phyloP scores from a whole-genome alignment of 192 early-diverging fungal genomes.

The Entomortierella chlamydospora region DNA sequence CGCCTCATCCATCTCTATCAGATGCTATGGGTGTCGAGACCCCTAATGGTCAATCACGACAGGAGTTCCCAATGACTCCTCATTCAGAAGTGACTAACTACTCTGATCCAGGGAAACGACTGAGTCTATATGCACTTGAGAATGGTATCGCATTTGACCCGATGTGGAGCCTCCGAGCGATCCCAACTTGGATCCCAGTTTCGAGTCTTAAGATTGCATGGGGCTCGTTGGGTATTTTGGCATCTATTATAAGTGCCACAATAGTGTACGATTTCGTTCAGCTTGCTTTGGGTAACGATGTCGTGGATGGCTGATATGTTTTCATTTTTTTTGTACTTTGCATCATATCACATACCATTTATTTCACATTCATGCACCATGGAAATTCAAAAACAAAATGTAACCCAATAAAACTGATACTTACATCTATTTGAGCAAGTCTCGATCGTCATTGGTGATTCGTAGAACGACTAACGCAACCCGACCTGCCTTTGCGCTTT shows the following conservation, averaged over 20 bases:
- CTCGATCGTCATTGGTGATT: too few species aligned
- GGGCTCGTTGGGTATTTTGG: constrained; percentile 7
- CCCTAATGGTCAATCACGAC: neutral
- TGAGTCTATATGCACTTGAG: neutral
- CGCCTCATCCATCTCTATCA: neutral
- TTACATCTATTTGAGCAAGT: too few species aligned
- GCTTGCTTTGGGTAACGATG: neutral
- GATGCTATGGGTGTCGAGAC: neutral
- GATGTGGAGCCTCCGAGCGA: neutral
- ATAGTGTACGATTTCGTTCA: constrained; percentile 16
- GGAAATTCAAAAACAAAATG: too few species aligned
- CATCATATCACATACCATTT: neutral
- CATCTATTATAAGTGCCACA: constrained; percentile 15
- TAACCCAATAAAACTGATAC: too few species aligned
- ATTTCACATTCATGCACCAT: too few species aligned
- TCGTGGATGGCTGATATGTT: neutral
- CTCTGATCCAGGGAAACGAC: neutral
- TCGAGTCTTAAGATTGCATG: constrained; percentile 11
- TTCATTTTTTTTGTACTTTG: neutral
- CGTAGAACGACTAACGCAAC: too few species aligned
- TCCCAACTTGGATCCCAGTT: constrained; percentile 19
- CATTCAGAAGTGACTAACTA: neutral
- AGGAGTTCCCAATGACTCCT: neutral
- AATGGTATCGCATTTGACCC: neutral
- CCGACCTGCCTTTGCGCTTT: too few species aligned